Evolutionary conservation across 192 early-diverging fungal species (phyloP).

Genomic region (Chytriomyces confervae): DNA sequence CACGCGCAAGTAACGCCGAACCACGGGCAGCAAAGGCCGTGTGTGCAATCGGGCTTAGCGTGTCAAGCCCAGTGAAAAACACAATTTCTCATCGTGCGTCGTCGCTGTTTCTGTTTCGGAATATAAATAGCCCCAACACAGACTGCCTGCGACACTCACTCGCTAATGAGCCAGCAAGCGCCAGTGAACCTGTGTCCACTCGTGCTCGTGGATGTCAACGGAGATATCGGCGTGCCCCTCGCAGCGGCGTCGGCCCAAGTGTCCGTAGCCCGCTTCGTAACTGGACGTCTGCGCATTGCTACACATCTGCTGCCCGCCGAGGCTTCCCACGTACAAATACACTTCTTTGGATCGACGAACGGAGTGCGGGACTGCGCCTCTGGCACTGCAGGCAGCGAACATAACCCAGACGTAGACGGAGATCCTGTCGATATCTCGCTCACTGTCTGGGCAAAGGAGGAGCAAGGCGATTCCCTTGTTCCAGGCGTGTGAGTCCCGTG

Average conservation of each 20-base stretch:
- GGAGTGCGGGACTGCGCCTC: neutral
- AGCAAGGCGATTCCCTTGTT: neutral
- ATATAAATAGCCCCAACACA: too few species aligned
- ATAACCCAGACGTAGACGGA: neutral
- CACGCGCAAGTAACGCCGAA: too few species aligned
- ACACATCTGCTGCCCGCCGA: constrained; percentile 11
- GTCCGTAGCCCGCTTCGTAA: constrained; percentile 12
- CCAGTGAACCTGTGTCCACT: neutral
- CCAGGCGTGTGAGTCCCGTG: constrained; percentile 15
- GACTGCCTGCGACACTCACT: too few species aligned
- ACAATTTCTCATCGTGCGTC: too few species aligned
- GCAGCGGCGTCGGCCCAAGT: neutral
- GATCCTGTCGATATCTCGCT: constrained; percentile 14
- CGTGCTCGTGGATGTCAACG: constrained; percentile 3
- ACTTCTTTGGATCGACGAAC: constrained; percentile 26
- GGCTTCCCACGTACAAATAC: constrained; percentile 1
- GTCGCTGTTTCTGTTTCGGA: too few species aligned
- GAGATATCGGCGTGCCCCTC: neutral
- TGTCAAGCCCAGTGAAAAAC: too few species aligned
- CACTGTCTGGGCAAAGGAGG: constrained; percentile 6
- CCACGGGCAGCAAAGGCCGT: too few species aligned
- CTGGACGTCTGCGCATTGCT: constrained; percentile 24
- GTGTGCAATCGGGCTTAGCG: too few species aligned
- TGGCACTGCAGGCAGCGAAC: neutral
- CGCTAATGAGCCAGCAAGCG: too few species aligned